A percentile compares a stretch with the other conserved stretches of the same genome.
Conservation (phyloP, 768 basidiomycete genomes). For the Lactifluus rugatus region DNA sequence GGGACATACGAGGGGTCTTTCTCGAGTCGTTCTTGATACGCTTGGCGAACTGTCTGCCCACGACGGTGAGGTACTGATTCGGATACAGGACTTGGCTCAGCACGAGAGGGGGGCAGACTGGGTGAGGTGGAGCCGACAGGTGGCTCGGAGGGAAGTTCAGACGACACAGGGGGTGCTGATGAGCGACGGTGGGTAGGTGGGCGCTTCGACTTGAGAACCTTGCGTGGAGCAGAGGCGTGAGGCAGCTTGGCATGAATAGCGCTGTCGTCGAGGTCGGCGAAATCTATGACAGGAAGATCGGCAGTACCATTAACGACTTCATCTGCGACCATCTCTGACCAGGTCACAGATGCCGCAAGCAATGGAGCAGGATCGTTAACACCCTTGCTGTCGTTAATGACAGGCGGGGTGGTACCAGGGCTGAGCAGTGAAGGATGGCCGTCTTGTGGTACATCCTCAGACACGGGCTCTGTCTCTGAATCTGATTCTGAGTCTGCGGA, state of each 20-base stretch:
- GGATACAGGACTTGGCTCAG: constrained; percentile 28
- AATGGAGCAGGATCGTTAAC: constrained; percentile 33
- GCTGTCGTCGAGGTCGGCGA: constrained; percentile 44
- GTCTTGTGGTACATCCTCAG: constrained; percentile 48
- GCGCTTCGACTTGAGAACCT: constrained; percentile 25
- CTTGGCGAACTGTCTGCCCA: constrained; percentile 67
- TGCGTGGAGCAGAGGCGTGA: constrained; percentile 23
- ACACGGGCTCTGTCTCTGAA: constrained; percentile 61
- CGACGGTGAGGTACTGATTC: constrained; percentile 29
- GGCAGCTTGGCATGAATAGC: constrained; percentile 25
- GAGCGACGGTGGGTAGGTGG: constrained; percentile 29
- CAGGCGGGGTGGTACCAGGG: constrained; percentile 45
- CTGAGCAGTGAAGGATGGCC: constrained; percentile 47
- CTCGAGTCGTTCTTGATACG: constrained; percentile 75
- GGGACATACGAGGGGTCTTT: constrained; percentile 84
- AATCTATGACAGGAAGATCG: constrained; percentile 73
- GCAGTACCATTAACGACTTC: constrained; percentile 54
- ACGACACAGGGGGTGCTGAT: constrained; percentile 12
- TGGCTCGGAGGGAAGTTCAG: constrained; percentile 27
- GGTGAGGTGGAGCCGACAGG: constrained; percentile 23
- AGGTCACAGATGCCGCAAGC: constrained; percentile 46
- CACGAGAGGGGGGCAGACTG: constrained; percentile 25
- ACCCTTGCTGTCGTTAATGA: constrained; percentile 23
- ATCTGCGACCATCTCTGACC: constrained; percentile 82
- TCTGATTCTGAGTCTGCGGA: constrained; percentile 52